Conservation (phyloP, 1,284 basidiomycete genomes). For the Polyporus tsugae region DNA sequence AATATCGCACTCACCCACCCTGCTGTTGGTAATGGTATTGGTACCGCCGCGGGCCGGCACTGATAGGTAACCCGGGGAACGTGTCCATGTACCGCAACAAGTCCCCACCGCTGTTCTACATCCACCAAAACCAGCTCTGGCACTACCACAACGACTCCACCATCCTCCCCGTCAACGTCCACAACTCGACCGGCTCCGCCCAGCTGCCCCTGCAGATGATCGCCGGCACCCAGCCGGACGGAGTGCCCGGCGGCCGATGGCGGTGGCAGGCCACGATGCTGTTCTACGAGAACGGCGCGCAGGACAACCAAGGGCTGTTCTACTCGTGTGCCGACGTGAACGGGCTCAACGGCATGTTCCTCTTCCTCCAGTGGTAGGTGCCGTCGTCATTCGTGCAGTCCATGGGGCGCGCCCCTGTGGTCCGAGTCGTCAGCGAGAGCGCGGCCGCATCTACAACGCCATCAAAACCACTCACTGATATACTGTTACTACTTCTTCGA, state of each 20-base stretch:
- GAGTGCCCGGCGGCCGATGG: conserved; percentile 57
- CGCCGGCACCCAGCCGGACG: conserved; percentile 47
- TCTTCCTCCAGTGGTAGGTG: conserved; percentile 57
- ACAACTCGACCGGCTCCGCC: conserved; percentile 56
- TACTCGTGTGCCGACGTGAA: conserved; percentile 53
- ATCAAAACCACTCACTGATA: conserved; percentile 12
- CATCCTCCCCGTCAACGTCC: conserved; percentile 61
- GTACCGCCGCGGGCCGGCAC: background rate
- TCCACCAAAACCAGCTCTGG: conserved; percentile 59
- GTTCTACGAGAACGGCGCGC: conserved; percentile 55
- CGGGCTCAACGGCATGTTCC: conserved; percentile 53
- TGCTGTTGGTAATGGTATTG: background rate
- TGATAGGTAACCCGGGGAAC: conserved; percentile 41
- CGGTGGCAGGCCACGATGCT: conserved; percentile 65
- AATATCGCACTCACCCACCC: background rate
- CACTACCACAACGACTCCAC: conserved; percentile 63
- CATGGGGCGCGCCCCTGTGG: background rate
- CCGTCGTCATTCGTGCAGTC: background rate
- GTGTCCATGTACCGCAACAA: conserved; percentile 40
- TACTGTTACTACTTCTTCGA: background rate
- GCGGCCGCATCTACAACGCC: background rate
- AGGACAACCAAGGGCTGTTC: conserved; percentile 57
- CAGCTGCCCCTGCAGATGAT: conserved; percentile 57
- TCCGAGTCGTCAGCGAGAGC: background rate
- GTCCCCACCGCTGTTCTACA: conserved; percentile 59